phyloP scores from a whole-genome alignment of 495 filamentous ascomycete genomes.

The Aspergillus coremiiformis region DNA sequence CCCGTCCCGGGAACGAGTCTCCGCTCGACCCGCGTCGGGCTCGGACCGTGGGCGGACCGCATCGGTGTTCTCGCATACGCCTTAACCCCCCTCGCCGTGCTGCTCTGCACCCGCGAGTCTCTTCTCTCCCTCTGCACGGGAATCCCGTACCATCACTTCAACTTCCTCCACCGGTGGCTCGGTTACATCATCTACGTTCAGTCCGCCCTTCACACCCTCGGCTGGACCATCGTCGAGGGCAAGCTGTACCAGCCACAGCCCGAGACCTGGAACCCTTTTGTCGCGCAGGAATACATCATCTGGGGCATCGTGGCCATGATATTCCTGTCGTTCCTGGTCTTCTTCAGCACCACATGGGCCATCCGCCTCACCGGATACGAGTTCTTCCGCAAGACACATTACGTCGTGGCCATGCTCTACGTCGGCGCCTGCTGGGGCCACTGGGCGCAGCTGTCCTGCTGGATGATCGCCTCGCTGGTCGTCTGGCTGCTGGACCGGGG shows the following conservation, averaged over 20 bases:
- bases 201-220: constrained; percentile 54
- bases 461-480: constrained; percentile 52
- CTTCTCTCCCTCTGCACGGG: constrained; percentile 55
- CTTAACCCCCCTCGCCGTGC: constrained; percentile 54
- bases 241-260: constrained; percentile 61
- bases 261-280: constrained; percentile 39
- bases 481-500: constrained; percentile 51
- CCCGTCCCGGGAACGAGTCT: constrained; percentile 44
- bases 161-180: constrained; percentile 61
- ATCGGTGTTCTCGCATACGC: constrained; percentile 59
- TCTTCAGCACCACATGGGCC: constrained; percentile 45
- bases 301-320: constrained; percentile 59
- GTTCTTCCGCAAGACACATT: constrained; percentile 57
- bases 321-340: constrained; percentile 48
- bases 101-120: constrained; percentile 52
- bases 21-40: constrained; percentile 48
- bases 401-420: constrained; percentile 57
- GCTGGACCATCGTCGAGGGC: constrained; percentile 55
- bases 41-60: constrained; percentile 56
- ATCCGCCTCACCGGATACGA: constrained; percentile 60
- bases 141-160: constrained; percentile 60
- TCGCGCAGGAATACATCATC: constrained; percentile 51
- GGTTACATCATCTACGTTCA: constrained; percentile 59
- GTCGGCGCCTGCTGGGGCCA: constrained; percentile 63
- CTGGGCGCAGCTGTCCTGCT: constrained; percentile 54